These are phyloP conservation scores for Volvox reticuliferus DNA, from an alignment of 139 green algal species.

Conservation along the genomic window DNA sequence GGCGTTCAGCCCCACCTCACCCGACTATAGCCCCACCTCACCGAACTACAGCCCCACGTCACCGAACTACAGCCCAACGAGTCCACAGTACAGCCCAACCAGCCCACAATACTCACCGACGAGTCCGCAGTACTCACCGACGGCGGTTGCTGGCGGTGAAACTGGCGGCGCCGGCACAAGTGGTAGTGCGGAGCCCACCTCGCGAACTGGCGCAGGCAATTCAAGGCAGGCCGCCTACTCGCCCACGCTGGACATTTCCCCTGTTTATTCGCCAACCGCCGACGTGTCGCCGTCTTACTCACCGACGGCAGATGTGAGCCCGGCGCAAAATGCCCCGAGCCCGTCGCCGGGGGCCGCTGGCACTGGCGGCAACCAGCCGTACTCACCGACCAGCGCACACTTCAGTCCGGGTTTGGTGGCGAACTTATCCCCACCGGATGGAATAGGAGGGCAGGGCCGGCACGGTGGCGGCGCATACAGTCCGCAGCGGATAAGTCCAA, in stretches of 20 bases:
- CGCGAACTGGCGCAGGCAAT: too few relatives aligned
- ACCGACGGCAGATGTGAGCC: slow-evolving; percentile 63
- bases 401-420: slow-evolving; percentile 7
- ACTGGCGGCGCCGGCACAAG: slow-evolving; percentile 54
- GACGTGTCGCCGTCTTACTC: slow-evolving; percentile 74
- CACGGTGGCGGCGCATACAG: slow-evolving; percentile 7
- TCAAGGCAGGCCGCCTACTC: slow-evolving; percentile 52
- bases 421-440: background rate
- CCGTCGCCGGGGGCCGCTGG: slow-evolving; percentile 63
- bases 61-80: slow-evolving; percentile 67
- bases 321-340: background rate
- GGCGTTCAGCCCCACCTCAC: slow-evolving; percentile 70
- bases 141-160: slow-evolving; percentile 31
- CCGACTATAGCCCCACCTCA: slow-evolving; percentile 67
- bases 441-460: background rate
- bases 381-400: slow-evolving; percentile 40
- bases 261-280: slow-evolving; percentile 65
- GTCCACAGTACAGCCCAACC: slow-evolving; percentile 78
- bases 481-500: slow-evolving; percentile 5
- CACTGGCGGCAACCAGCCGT: background rate
- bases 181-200: background rate
- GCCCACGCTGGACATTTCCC: slow-evolving; percentile 66
- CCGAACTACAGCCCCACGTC: slow-evolving; percentile 71
- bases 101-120: slow-evolving; percentile 82
- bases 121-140: slow-evolving; percentile 80